Evolutionary conservation across 2,329 filamentous ascomycete genomes (phyloP), one percentile per base, ranked within the genome.

Genomic region (Cercospora zeae-maydis): DNA sequence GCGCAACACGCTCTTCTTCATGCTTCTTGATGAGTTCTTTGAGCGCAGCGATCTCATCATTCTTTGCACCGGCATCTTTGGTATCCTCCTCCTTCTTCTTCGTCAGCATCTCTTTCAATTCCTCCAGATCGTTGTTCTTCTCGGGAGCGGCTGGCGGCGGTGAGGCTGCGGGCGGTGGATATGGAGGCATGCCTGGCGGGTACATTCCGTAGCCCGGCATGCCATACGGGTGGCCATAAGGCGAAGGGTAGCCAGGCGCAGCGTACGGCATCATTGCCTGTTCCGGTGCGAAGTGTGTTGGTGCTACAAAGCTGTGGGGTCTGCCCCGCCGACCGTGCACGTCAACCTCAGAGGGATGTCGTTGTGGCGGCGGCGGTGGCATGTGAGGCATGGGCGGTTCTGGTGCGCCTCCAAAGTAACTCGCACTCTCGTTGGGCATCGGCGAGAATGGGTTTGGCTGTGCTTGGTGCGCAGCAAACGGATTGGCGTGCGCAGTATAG

Each of bases 11-110:
- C 61, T 69, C 76, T 19, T 79, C 77, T 59, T 79, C 76, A 33
- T 78, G 76, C 56, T 77, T 75, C 57, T 78, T 70, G 59, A 80
- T 74, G 24, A 80, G 69, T 58, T 75, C 73, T 58, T 78, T 74
- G 31, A 79, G 69, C 30, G 72, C 69, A 10, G 73, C 67, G 11
- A 75, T 68, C 60, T 74, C 69, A 13, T 64, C 65, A 36, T 52
- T 65, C 60, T 64, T 70, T 13, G 70, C 73, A 1, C 65, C 66
- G 19, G 68, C 67, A 24, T 64, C 63, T 30, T 65, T 60, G 24
- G 57, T 61, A 27, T 66, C 63, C 19, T 60, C 65, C 27, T 65
- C 63, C 10, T 64, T 64, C 37, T 67, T 65, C n/a, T 63, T 63
- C 53, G 65, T 64, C 21, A 72, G 42, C 63, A 68, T 36, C 21